A percentile compares a stretch with the other conserved stretches of the same genome.
These are phyloP conservation scores for Colletotrichum sp. DNA, from an alignment of 2,329 filamentous ascomycete genomes.

Conservation along the genomic window DNA sequence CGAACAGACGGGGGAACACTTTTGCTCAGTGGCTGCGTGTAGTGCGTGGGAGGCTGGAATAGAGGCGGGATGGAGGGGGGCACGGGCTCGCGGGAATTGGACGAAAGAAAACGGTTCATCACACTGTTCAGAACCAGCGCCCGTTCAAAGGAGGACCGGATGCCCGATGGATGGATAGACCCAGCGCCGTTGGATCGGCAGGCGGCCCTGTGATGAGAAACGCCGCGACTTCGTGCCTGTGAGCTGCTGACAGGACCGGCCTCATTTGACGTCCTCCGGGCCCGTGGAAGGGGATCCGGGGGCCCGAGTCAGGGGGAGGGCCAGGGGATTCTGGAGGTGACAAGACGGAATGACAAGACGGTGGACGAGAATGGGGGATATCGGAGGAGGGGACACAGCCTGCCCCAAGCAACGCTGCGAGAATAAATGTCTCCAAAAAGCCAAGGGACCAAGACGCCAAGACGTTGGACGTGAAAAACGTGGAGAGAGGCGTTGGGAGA, in stretches of 20 bases:
- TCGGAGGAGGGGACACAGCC: background rate
- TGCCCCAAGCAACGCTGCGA: background rate
- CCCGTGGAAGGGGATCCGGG: conserved; percentile 9
- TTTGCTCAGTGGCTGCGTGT: background rate
- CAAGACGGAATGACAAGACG: conserved; percentile 11
- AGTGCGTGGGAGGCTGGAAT: background rate
- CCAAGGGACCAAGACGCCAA: background rate
- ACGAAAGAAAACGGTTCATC: background rate
- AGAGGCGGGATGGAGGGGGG: background rate
- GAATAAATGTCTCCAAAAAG: background rate
- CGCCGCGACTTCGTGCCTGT: background rate
- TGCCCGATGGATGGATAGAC: background rate
- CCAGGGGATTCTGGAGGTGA: background rate
- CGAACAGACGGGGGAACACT: background rate
- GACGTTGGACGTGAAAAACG: background rate
- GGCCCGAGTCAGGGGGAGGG: conserved; percentile 10
- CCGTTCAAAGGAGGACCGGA: background rate
- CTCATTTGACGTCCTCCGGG: conserved; percentile 16
- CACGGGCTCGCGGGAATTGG: background rate
- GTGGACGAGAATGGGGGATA: background rate
- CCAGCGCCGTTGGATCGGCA: conserved; percentile 1
- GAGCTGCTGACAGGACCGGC: background rate
- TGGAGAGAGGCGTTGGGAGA: background rate
- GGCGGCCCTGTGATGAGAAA: background rate
- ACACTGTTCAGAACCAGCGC: background rate